Conservation (phyloP, 306 rosid genomes). For the Cicer chorassanicum region DNA sequence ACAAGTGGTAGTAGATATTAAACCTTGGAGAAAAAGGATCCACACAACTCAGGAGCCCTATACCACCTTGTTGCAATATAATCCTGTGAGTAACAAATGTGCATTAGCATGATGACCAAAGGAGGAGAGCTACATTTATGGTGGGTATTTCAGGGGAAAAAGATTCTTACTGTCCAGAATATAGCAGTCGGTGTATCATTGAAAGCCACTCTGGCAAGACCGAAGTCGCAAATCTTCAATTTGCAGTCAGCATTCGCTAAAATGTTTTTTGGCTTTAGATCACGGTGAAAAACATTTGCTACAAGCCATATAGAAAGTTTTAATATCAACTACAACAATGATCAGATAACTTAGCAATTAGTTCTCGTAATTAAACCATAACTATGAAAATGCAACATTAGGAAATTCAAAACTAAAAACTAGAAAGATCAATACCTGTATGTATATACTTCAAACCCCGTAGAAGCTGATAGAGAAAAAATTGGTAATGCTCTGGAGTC, state of each 20-base stretch:
- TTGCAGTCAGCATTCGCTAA: constrained; percentile 99
- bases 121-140: constrained; percentile 31
- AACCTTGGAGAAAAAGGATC: constrained; percentile 99
- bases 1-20: constrained; percentile 38
- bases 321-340: constrained; percentile 46
- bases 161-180: constrained; percentile 88
- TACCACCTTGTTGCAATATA: constrained; percentile 99
- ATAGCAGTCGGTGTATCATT: constrained; percentile 98
- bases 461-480: constrained; percentile 98
- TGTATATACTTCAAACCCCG: constrained; percentile 98
- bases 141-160: constrained; percentile 35
- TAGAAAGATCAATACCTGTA: constrained; percentile 69
- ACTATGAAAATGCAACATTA: constrained; percentile 20
- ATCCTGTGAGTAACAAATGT: constrained; percentile 63
- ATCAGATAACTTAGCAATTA: constrained; percentile 37
- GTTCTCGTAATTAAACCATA: constrained; percentile 36
- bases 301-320: constrained; percentile 50
- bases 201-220: constrained; percentile 99
- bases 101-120: constrained; percentile 36
- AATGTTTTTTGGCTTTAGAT: constrained; percentile 94
- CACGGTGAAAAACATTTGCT: constrained; percentile 99
- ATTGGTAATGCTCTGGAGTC: constrained; percentile 96
- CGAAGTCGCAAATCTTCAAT: constrained; percentile 98
- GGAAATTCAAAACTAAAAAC: not conserved
- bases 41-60: constrained; percentile 99